These are phyloP conservation scores for Candida parachauliodes DNA, from an alignment of 805 yeast species.

Conservation along the genomic window DNA sequence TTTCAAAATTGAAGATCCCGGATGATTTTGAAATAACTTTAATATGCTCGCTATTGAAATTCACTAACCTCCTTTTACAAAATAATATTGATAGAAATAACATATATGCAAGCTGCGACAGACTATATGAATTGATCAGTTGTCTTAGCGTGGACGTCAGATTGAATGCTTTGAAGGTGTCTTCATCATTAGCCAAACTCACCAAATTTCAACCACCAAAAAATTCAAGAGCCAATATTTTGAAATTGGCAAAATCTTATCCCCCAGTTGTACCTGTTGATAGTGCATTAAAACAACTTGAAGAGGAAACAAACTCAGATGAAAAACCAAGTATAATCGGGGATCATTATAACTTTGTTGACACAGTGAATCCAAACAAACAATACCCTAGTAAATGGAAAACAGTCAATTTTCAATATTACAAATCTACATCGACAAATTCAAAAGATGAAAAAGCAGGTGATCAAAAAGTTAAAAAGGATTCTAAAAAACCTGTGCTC, in stretches of 20 bases:
- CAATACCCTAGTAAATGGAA: slow-evolving; percentile 58
- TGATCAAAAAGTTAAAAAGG: slow-evolving; percentile 10
- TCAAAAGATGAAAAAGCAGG: slow-evolving; percentile 12
- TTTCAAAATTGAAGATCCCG: slow-evolving; percentile 46
- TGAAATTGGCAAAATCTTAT: slow-evolving; percentile 51
- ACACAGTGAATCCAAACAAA: slow-evolving; percentile 38
- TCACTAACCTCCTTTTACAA: slow-evolving; percentile 60
- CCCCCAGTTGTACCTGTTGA: slow-evolving; percentile 46
- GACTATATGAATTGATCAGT: slow-evolving; percentile 54
- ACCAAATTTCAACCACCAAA: slow-evolving; percentile 44
- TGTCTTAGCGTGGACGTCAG: slow-evolving; percentile 59
- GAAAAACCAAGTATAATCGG: slow-evolving; percentile 25
- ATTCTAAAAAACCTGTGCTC: slow-evolving; percentile 5
- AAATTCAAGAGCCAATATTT: slow-evolving; percentile 40
- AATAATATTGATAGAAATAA: slow-evolving; percentile 62
- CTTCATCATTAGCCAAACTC: slow-evolving; percentile 58
- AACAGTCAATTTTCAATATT: slow-evolving; percentile 52
- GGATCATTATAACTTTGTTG: slow-evolving; percentile 45
- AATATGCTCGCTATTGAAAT: slow-evolving; percentile 52
- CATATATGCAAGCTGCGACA: slow-evolving; percentile 63
- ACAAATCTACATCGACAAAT: slow-evolving; percentile 13
- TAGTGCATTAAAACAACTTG: slow-evolving; percentile 22
- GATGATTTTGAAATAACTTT: slow-evolving; percentile 43
- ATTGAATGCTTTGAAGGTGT: slow-evolving; percentile 56
- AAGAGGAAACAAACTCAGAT: slow-evolving; percentile 8